Conservation (phyloP, 108 stramenopile species). For the Aurantiochytrium sp. region DNA sequence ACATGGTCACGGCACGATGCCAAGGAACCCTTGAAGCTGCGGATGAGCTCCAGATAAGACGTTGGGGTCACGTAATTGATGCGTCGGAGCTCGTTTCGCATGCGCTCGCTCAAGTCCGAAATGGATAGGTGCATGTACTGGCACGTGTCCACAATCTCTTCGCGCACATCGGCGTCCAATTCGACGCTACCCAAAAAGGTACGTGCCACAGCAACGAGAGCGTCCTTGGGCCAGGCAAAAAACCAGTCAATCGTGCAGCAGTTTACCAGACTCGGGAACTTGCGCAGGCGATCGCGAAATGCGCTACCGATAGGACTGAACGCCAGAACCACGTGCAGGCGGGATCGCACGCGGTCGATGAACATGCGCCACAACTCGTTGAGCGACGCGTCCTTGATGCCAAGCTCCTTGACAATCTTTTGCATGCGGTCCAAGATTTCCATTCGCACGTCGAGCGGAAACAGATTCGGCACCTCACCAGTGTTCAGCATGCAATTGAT, state of each 20-base stretch:
- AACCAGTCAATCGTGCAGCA: slow-evolving; percentile 27
- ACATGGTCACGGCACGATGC: slow-evolving; percentile 29
- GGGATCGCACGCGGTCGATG: not conserved
- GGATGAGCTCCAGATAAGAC: slow-evolving; percentile 45
- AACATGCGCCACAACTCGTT: slow-evolving; percentile 44
- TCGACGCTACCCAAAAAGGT: slow-evolving; percentile 47
- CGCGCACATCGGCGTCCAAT: slow-evolving; percentile 19
- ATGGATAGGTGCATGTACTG: slow-evolving; percentile 42
- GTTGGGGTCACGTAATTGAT: slow-evolving; percentile 59
- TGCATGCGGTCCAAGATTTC: slow-evolving; percentile 41
- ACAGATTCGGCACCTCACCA: slow-evolving; percentile 57
- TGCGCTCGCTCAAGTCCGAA: slow-evolving; percentile 25
- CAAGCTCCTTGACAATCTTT: slow-evolving; percentile 43
- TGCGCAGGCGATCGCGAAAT: slow-evolving; percentile 14
- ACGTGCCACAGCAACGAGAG: slow-evolving; percentile 19
- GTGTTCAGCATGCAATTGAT: slow-evolving; percentile 59
- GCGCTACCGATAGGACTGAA: not conserved
- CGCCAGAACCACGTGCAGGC: slow-evolving; percentile 17
- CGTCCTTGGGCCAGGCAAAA: slow-evolving; percentile 22
- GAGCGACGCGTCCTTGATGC: slow-evolving; percentile 42
- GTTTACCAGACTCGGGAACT: slow-evolving; percentile 19
- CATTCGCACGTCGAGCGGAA: slow-evolving; percentile 42
- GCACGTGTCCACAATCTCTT: not conserved
- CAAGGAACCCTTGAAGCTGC: slow-evolving; percentile 40
- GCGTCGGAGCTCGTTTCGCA: slow-evolving; percentile 32